These are phyloP conservation scores for Suhomyces atakaporum DNA, from an alignment of 1,139 yeast genomes.

Conservation along the genomic window DNA sequence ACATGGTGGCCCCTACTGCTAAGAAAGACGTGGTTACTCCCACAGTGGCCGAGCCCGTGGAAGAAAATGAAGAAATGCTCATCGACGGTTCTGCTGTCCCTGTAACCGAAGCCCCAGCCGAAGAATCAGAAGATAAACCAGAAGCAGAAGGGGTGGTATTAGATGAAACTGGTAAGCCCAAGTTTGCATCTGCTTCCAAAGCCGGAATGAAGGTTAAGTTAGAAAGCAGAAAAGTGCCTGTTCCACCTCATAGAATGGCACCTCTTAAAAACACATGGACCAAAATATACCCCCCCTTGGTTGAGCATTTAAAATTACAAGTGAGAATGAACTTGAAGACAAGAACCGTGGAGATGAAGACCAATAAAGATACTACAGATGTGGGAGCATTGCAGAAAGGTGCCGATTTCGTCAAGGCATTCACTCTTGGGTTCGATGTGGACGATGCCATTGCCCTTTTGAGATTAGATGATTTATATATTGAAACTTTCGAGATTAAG, in stretches of 20 bases:
- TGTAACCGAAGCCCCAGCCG: constrained; percentile 18
- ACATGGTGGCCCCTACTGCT: constrained; percentile 80
- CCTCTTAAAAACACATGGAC: constrained; percentile 90
- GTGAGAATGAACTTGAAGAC: constrained; percentile 92
- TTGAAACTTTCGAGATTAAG: constrained; percentile 94
- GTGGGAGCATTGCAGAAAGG: constrained; percentile 96
- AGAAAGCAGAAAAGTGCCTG: constrained; percentile 85
- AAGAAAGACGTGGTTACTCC: constrained; percentile 26
- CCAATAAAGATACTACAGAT: constrained; percentile 78
- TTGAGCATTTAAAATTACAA: constrained; percentile 90
- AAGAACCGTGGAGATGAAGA: constrained; percentile 82
- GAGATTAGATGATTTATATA: constrained; percentile 91
- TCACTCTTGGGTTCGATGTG: constrained; percentile 91
- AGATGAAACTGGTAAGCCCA: constrained; percentile 89
- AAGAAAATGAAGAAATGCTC: constrained; percentile 45
- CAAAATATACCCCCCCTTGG: constrained; percentile 92
- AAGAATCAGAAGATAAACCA: constrained; percentile 19
- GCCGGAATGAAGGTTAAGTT: constrained; percentile 71
- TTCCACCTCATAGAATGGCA: constrained; percentile 96
- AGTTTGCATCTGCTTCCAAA: constrained; percentile 73
- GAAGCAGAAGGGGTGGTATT: constrained; percentile 60
- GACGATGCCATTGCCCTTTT: constrained; percentile 95
- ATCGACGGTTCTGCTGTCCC: constrained; percentile 60
- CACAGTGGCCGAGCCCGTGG: constrained; percentile 12
- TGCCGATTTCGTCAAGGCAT: constrained; percentile 93